These are phyloP conservation scores for Neobulgaria alba DNA, from an alignment of 2,329 filamentous ascomycete genomes.

Conservation along the genomic window DNA sequence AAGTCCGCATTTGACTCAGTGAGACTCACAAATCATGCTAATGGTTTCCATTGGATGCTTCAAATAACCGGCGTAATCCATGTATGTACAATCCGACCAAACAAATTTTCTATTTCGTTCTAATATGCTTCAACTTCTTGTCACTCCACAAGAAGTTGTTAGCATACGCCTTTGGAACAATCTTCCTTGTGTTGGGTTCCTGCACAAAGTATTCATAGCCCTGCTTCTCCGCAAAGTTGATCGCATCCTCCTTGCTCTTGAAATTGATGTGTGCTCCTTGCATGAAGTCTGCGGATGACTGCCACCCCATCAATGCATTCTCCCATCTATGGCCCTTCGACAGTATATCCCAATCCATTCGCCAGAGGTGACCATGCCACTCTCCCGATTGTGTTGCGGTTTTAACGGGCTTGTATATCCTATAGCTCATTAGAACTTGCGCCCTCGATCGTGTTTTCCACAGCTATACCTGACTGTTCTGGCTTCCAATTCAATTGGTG, in stretches of 20 bases:
- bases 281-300: constrained; percentile 90
- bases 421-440: constrained; percentile 32
- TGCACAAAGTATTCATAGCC: constrained; percentile 99
- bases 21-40: not conserved
- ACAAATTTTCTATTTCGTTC: constrained; percentile 55
- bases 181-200: constrained; percentile 82
- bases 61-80: not conserved
- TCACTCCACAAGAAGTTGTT: constrained; percentile 88
- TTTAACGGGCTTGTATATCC: constrained; percentile 87
- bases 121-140: constrained; percentile 79
- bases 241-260: constrained; percentile 87
- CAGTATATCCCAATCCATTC: constrained; percentile 97
- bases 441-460: not conserved
- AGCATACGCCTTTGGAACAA: constrained; percentile 88
- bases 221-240: constrained; percentile 94
- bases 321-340: constrained; percentile 94
- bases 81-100: constrained; percentile 24
- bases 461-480: constrained; percentile 75
- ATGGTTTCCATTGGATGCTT: not conserved
- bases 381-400: constrained; percentile 92
- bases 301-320: constrained; percentile 97
- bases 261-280: constrained; percentile 89
- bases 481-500: constrained; percentile 87
- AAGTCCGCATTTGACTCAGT: too few species aligned
- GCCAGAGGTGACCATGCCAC: constrained; percentile 80